Evolutionary conservation across 78 protist species (phyloP), one percentile per base, ranked within the genome.

Genomic region (Polysphondylium violaceum): DNA sequence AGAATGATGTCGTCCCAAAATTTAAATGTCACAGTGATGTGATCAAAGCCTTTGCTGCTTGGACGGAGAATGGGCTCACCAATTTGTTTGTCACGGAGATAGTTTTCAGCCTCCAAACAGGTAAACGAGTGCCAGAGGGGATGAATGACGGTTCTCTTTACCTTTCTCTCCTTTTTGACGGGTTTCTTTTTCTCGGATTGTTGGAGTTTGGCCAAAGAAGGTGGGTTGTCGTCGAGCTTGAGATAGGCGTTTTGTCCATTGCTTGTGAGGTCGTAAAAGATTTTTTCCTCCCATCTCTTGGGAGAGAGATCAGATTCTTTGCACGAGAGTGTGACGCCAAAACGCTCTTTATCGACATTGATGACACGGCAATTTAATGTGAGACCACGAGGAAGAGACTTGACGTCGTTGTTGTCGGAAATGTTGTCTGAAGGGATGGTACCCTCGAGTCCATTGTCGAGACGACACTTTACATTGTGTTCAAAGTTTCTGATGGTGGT

Each of bases 11-110:
- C 50, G 12, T 88, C 94, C 0, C 51, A 36, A 23, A 88, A 88
- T 27, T 88, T 88, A 64, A 88, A 73, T 50, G 94, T 88, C 0
- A 78, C 87, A 21, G 94, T 88, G 58, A 88, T 78, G 77, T 88
- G 88, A 65, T 88, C 79, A 12, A 27, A 69, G 36, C 94, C 94
- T 47, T 69, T 61, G 44, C 89, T 78, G 23, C 69, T 44, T 41
- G 94, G 94, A 38, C 94, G 60, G 47, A 88, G 75, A 14, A 88
- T 21, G 5, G 65, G 69, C 11, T 88, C 94, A 35, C 94, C 94
- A 47, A 88, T 68, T 33, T 72, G 87, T 50, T 67, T 75, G 25
- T 74, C 86, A 21, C 25, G 33, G 9, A 88, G 33, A 27, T 65
- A 61, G 2, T 69, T 36, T 43, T 88, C 94, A 19, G 87, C 77